A percentile compares a stretch with the other conserved stretches of the same genome.
Evolutionary conservation across 2,329 filamentous ascomycete genomes (phyloP).

Genomic region (Tolypocladium amazonense): DNA sequence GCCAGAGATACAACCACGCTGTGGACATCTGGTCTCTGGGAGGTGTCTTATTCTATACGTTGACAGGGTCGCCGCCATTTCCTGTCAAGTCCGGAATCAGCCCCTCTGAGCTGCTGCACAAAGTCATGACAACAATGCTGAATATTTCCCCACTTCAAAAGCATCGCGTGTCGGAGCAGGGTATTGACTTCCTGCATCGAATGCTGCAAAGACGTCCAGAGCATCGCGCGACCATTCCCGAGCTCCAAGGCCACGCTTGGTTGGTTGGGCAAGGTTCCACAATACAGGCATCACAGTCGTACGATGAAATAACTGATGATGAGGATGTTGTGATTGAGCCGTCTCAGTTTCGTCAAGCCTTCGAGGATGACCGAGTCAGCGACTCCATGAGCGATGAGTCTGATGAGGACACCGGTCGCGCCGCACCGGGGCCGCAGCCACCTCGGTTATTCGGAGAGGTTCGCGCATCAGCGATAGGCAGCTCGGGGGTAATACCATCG

Average conservation of each 20-base stretch:
- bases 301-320: slow-evolving; percentile 53
- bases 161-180: slow-evolving; percentile 49
- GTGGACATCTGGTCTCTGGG: slow-evolving; percentile 96
- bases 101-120: slow-evolving; percentile 69
- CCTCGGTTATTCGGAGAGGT: slow-evolving; percentile 46
- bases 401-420: slow-evolving; percentile 69
- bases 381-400: slow-evolving; percentile 52
- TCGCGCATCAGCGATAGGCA: slow-evolving; percentile 40
- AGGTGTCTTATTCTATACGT: slow-evolving; percentile 77
- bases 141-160: slow-evolving; percentile 53
- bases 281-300: slow-evolving; percentile 32
- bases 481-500: slow-evolving; percentile 38
- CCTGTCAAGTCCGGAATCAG: slow-evolving; percentile 65
- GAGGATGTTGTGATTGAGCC: slow-evolving; percentile 45
- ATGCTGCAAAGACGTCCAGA: slow-evolving; percentile 78
- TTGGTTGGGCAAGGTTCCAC: slow-evolving; percentile 29
- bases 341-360: slow-evolving; percentile 40
- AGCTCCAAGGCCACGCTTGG: slow-evolving; percentile 68
- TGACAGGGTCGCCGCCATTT: slow-evolving; percentile 75
- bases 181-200: slow-evolving; percentile 62
- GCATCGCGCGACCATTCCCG: slow-evolving; percentile 59
- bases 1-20: slow-evolving; percentile 73
- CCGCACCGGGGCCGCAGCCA: slow-evolving; percentile 36
- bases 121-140: slow-evolving; percentile 71
- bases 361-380: slow-evolving; percentile 27